Percentiles rank a stretch among this genome's conserved stretches.
Evolutionary conservation across 441 rosid species (phyloP).

Genomic region (Melastoma candidum): DNA sequence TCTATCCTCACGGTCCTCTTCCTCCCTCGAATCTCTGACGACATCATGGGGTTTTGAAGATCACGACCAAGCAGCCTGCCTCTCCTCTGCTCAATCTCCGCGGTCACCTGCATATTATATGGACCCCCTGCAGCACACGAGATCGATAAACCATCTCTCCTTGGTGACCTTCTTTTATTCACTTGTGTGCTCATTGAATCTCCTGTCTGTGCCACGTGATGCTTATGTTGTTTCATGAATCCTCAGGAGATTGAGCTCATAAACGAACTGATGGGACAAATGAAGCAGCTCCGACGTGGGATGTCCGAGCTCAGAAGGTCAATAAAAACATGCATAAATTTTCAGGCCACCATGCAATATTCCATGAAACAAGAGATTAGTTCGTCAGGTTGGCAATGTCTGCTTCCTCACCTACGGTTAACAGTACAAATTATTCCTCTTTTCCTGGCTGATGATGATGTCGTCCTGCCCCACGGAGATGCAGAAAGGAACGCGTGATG

Average conservation of each 20-base stretch:
- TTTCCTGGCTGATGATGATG: too few species aligned
- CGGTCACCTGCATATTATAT: slow-evolving; percentile 23
- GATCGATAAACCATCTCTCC: slow-evolving; percentile 26
- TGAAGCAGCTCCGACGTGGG: slow-evolving; percentile 61
- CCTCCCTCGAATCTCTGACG: slow-evolving; percentile 26
- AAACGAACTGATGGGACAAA: slow-evolving; percentile 47
- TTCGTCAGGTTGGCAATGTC: slow-evolving; percentile 5
- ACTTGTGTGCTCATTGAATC: neutral
- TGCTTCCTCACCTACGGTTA: too few species aligned
- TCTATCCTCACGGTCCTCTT: slow-evolving; percentile 19
- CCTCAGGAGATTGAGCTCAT: slow-evolving; percentile 56
- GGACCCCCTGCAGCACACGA: slow-evolving; percentile 23
- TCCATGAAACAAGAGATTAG: slow-evolving; percentile 30
- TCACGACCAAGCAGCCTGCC: slow-evolving; percentile 21
- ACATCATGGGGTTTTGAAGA: slow-evolving; percentile 45
- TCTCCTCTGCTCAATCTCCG: slow-evolving; percentile 17
- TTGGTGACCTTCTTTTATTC: slow-evolving; percentile 29
- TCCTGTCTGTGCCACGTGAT: slow-evolving; percentile 5
- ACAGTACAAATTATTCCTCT: too few species aligned
- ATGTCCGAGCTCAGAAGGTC: slow-evolving; percentile 51
- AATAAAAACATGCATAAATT: slow-evolving; percentile 44
- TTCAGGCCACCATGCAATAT: slow-evolving; percentile 48
- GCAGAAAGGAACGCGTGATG: slow-evolving; percentile 28
- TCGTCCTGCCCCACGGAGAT: neutral
- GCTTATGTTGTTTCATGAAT: slow-evolving; percentile 5